phyloP scores from a whole-genome alignment of 1,284 basidiomycete genomes.

The Rhodotorula sp. region DNA sequence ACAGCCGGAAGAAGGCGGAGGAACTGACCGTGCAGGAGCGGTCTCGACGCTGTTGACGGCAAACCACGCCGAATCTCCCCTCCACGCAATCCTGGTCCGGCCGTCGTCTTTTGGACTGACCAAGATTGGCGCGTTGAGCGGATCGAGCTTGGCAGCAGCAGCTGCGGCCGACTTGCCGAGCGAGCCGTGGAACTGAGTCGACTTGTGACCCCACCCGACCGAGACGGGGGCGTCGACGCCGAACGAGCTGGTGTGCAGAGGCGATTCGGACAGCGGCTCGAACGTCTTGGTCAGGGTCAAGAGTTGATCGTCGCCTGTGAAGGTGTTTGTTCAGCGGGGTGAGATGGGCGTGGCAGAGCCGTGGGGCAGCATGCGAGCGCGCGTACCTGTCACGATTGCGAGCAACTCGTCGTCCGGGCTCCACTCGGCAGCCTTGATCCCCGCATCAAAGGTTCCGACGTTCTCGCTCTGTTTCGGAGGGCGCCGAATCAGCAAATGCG shows the following conservation, averaged over 20 bases:
- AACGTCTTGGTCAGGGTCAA: conserved; percentile 86
- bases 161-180: conserved; percentile 80
- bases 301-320: conserved; percentile 69
- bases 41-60: conserved; percentile 70
- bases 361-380: background rate
- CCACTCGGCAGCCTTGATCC: conserved; percentile 80
- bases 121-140: conserved; percentile 48
- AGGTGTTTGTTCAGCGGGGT: too few species aligned
- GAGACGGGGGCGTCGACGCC: conserved; percentile 90
- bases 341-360: background rate
- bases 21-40: conserved; percentile 9
- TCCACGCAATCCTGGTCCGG: conserved; percentile 78
- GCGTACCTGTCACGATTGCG: conserved; percentile 69
- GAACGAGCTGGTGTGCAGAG: conserved; percentile 70
- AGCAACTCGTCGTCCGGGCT: conserved; percentile 85
- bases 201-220: conserved; percentile 96
- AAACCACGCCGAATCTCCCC: conserved; percentile 88
- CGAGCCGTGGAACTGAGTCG: conserved; percentile 97
- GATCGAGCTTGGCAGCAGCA: conserved; percentile 41
- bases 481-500: background rate
- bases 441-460: conserved; percentile 80
- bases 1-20: background rate
- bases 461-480: conserved; percentile 55
- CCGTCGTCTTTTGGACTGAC: conserved; percentile 65
- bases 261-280: conserved; percentile 77